phyloP scores from a whole-genome alignment of 139 green algal genomes.

The Pycnococcus provasolii region DNA sequence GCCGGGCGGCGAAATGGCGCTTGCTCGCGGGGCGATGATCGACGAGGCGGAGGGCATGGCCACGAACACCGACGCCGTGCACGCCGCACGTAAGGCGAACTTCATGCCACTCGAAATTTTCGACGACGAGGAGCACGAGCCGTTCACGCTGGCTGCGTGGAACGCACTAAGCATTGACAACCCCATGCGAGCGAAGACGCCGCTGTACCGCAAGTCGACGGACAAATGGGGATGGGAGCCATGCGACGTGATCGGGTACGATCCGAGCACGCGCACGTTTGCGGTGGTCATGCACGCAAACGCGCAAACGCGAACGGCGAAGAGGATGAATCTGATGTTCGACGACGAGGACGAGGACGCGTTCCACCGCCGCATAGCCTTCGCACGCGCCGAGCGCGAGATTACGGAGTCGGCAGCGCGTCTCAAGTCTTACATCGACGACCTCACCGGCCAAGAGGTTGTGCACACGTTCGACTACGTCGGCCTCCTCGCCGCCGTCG shows the following conservation, averaged over 20 bases:
- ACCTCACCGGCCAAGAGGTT: background rate
- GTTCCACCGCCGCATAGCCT: background rate
- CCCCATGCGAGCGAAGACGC: background rate
- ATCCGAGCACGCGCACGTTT: background rate
- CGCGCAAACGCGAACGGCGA: background rate
- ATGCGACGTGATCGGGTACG: background rate
- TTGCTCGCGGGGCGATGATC: background rate
- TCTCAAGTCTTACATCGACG: background rate
- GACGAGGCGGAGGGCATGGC: background rate
- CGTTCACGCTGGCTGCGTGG: background rate
- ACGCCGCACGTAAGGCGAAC: background rate
- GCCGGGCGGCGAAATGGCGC: background rate
- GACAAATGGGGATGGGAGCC: background rate
- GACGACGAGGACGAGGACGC: background rate
- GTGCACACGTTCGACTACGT: no score
- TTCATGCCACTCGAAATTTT: background rate
- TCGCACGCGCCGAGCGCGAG: background rate
- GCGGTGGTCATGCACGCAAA: background rate
- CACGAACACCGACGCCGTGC: background rate
- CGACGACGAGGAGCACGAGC: background rate
- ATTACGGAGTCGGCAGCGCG: background rate
- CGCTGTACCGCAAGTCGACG: background rate
- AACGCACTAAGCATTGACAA: background rate
- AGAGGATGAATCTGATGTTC: constrained; percentile 17
- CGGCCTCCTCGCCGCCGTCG: no score